phyloP scores from a whole-genome alignment of 441 rosid species.

The Pelargonium australe region DNA sequence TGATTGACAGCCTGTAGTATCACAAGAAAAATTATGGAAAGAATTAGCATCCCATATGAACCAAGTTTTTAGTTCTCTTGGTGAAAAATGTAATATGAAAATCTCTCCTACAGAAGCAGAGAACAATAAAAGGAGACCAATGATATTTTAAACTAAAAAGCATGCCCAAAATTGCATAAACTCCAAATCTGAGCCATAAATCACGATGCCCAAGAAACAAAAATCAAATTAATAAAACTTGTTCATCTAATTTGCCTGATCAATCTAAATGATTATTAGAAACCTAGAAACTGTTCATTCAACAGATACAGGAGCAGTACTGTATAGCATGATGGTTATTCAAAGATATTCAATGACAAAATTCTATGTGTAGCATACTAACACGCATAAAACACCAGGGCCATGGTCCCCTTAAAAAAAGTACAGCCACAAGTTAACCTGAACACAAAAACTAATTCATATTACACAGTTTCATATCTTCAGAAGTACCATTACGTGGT shows the following conservation, averaged over 20 bases:
- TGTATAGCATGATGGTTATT: not conserved
- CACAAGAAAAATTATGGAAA: constrained; percentile 10
- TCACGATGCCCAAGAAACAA: not conserved
- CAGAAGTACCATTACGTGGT: not conserved
- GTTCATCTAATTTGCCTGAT: not conserved
- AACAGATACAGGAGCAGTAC: too few species aligned
- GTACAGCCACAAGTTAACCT: not conserved
- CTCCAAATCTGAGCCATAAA: not conserved
- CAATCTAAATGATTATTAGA: not conserved
- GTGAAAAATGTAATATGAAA: not conserved
- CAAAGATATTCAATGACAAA: not conserved
- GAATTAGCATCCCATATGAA: not conserved
- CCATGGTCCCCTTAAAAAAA: not conserved
- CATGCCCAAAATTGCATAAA: not conserved
- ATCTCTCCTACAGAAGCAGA: not conserved
- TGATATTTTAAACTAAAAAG: not conserved
- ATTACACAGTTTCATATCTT: not conserved
- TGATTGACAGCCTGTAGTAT: constrained; percentile 89
- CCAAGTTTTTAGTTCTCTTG: not conserved
- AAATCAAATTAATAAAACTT: not conserved
- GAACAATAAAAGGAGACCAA: not conserved
- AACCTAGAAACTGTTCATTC: not conserved
- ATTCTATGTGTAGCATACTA: not conserved
- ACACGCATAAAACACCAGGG: not conserved
- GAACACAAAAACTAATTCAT: not conserved